Evolutionary conservation across 495 filamentous ascomycete species (phyloP).

Genomic region (Melanomma pulvis-pyrius): DNA sequence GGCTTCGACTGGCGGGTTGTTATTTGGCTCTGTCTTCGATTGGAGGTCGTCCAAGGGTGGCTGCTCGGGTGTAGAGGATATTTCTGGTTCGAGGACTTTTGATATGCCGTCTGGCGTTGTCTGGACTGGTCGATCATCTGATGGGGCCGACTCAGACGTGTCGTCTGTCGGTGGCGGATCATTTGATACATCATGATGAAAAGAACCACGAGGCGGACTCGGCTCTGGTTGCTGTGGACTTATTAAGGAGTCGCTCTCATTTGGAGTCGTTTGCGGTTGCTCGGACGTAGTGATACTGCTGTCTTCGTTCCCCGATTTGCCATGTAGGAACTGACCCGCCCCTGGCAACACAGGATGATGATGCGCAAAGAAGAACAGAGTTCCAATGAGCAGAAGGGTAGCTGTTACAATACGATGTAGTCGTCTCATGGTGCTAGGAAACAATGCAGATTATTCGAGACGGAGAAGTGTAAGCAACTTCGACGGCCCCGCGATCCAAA

Average conservation of each 20-base stretch:
- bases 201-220: too few species aligned
- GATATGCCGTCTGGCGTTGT: too few species aligned
- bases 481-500: too few species aligned
- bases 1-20: background rate
- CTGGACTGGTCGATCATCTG: too few species aligned
- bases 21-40: too few species aligned
- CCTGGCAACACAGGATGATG: conserved; percentile 6
- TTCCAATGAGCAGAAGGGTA: background rate
- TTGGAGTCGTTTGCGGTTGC: background rate
- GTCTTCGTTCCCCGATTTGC: too few species aligned
- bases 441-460: background rate
- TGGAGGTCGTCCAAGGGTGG: too few species aligned
- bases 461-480: too few species aligned
- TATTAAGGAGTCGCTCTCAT: background rate
- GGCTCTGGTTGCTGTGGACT: background rate
- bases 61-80: background rate
- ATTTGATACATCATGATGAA: background rate
- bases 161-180: too few species aligned
- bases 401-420: background rate
- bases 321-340: background rate
- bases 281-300: background rate
- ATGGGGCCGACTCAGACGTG: too few species aligned
- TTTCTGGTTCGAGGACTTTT: too few species aligned
- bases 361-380: background rate
- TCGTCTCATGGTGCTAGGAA: background rate